These are phyloP conservation scores for Camellia japonica DNA, from an alignment of 148 eudicot species.

Conservation along the genomic window DNA sequence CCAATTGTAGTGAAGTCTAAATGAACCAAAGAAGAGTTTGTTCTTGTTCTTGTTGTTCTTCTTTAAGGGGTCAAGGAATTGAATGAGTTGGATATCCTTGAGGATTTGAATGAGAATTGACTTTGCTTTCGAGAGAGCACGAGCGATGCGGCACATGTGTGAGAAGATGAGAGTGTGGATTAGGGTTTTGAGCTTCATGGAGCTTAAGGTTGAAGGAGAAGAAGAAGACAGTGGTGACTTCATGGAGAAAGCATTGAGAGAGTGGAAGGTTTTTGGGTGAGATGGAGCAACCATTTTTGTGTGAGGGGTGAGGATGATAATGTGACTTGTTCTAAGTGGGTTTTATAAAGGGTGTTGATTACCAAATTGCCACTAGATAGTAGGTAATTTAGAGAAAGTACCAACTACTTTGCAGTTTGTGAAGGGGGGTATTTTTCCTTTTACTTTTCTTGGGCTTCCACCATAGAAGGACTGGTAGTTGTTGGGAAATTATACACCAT, in stretches of 20 bases:
- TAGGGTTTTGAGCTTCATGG: conserved; percentile 67
- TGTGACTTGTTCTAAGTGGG: conserved; percentile 29
- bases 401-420: conserved; percentile 17
- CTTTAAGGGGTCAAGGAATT: conserved; percentile 28
- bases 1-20: conserved; percentile 89
- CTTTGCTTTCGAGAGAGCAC: conserved; percentile 71
- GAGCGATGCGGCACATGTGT: conserved; percentile 51
- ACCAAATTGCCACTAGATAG: conserved; percentile 30
- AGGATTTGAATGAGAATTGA: conserved; percentile 52
- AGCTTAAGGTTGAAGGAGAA: conserved; percentile 29
- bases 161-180: conserved; percentile 63
- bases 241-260: conserved; percentile 49
- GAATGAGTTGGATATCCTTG: conserved; percentile 44
- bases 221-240: conserved; percentile 32
- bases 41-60: conserved; percentile 54
- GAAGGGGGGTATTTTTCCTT: background rate
- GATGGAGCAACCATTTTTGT: conserved; percentile 47
- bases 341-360: conserved; percentile 50
- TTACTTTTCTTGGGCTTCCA: conserved; percentile 16
- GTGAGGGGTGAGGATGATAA: background rate
- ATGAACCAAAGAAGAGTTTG: conserved; percentile 72
- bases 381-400: conserved; percentile 14
- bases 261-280: conserved; percentile 37
- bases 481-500: background rate
- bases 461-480: background rate